A percentile compares a stretch with the other conserved stretches of the same genome.
These are phyloP conservation scores for Tagetes patula DNA, from an alignment of 129 eudicot genomes.

Conservation along the genomic window DNA sequence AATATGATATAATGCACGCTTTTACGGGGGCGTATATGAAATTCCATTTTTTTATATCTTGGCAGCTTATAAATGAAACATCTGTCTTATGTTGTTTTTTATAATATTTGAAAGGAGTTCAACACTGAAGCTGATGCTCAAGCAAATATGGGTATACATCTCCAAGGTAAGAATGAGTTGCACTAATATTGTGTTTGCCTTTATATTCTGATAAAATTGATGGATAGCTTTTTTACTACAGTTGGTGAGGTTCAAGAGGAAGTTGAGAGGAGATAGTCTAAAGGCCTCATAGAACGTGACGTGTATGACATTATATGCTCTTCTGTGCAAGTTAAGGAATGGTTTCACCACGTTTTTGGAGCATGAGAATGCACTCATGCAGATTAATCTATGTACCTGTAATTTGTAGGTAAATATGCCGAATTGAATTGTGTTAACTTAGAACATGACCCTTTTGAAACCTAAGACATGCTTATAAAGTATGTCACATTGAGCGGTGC, in stretches of 20 bases:
- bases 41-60: not conserved
- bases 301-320: not conserved
- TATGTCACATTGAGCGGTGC: not conserved
- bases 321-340: not conserved
- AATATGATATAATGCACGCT: not conserved
- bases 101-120: constrained; percentile 44
- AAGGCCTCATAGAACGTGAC: not conserved
- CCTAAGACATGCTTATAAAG: not conserved
- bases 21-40: too few relatives aligned
- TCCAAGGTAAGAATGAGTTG: constrained; percentile 44
- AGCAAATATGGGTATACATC: constrained; percentile 74
- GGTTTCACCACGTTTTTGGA: not conserved
- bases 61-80: not conserved
- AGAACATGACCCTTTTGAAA: not conserved
- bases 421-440: not conserved
- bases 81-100: not conserved
- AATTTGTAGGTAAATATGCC: constrained; percentile 6
- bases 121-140: constrained; percentile 92
- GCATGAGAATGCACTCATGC: not conserved
- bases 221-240: constrained; percentile 31
- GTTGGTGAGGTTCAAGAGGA: constrained; percentile 83
- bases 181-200: not conserved
- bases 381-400: not conserved
- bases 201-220: not conserved
- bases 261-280: constrained; percentile 44